These are phyloP conservation scores for Metschnikowia arizonensis DNA, from an alignment of 805 yeast species.

Conservation along the genomic window DNA sequence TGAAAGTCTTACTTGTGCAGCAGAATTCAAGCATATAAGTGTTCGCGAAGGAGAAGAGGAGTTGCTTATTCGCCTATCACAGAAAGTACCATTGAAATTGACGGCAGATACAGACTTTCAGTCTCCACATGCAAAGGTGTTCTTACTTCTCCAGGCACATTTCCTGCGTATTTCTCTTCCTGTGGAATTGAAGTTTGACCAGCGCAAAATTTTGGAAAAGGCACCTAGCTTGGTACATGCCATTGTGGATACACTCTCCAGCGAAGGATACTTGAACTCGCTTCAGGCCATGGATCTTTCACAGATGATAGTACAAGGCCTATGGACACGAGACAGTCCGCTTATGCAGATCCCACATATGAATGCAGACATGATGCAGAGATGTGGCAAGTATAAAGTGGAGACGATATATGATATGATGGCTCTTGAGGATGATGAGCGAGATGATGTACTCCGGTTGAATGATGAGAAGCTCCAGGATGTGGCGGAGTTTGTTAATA, in stretches of 20 bases:
- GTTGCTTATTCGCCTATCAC: constrained; percentile 47
- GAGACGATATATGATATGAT: constrained; percentile 76
- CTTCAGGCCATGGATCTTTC: constrained; percentile 79
- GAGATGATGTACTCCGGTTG: constrained; percentile 58
- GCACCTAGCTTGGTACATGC: constrained; percentile 56
- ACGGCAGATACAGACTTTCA: constrained; percentile 31
- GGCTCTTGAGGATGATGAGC: constrained; percentile 73
- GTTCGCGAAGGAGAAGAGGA: constrained; percentile 58
- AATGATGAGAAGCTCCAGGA: constrained; percentile 45
- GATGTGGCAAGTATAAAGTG: constrained; percentile 54
- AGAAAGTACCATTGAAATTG: constrained; percentile 60
- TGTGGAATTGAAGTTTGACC: constrained; percentile 57
- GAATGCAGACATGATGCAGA: constrained; percentile 42
- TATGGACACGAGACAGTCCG: constrained; percentile 78
- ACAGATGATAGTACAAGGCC: constrained; percentile 84
- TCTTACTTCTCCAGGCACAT: constrained; percentile 76
- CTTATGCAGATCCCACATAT: constrained; percentile 79
- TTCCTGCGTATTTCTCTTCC: constrained; percentile 63
- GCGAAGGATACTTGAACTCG: constrained; percentile 77
- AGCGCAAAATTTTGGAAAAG: constrained; percentile 46
- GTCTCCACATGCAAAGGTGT: constrained; percentile 65
- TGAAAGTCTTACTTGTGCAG: constrained; percentile 61
- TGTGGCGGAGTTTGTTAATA: constrained; percentile 86
- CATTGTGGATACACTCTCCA: constrained; percentile 68
- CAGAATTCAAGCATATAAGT: constrained; percentile 66